Percentiles rank a stretch among this genome's conserved stretches.
phyloP scores from a whole-genome alignment of 2,329 filamentous ascomycete genomes.

The Corniculantispora saksenae region DNA sequence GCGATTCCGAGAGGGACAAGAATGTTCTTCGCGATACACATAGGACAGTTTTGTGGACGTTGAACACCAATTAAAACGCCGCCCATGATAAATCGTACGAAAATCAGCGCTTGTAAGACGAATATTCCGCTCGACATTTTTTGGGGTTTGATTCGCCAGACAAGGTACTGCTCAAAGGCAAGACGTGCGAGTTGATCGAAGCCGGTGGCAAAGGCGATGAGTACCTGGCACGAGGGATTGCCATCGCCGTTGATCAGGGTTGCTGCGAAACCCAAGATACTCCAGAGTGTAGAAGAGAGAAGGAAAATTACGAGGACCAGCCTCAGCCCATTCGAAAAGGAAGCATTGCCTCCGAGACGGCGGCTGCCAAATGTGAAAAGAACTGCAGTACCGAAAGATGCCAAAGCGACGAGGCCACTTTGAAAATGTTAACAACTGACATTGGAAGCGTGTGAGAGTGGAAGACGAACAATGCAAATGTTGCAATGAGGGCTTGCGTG shows the following conservation, averaged over 20 bases:
- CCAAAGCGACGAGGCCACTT: slow-evolving; percentile 57
- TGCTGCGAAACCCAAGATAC: slow-evolving; percentile 51
- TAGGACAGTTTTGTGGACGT: slow-evolving; percentile 50
- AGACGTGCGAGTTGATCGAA: slow-evolving; percentile 60
- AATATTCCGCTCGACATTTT: slow-evolving; percentile 39
- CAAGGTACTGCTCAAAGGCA: slow-evolving; percentile 54
- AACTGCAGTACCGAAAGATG: slow-evolving; percentile 49
- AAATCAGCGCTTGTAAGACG: slow-evolving; percentile 48
- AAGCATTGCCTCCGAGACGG: slow-evolving; percentile 36
- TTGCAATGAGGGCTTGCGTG: slow-evolving; percentile 52
- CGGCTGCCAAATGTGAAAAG: slow-evolving; percentile 48
- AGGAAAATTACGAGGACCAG: slow-evolving; percentile 63
- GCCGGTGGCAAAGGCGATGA: slow-evolving; percentile 51
- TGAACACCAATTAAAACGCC: slow-evolving; percentile 57
- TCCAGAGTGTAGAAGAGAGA: slow-evolving; percentile 54
- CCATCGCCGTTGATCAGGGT: slow-evolving; percentile 42
- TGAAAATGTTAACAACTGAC: not conserved
- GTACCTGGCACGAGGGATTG: slow-evolving; percentile 48
- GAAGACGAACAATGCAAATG: slow-evolving; percentile 55
- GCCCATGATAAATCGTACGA: slow-evolving; percentile 53
- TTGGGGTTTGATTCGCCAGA: slow-evolving; percentile 50
- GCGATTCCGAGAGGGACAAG: slow-evolving; percentile 47
- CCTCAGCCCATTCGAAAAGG: slow-evolving; percentile 61
- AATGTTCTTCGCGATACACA: slow-evolving; percentile 52
- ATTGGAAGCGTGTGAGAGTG: not conserved